Evolutionary conservation across 352 stramenopile genomes (phyloP), one percentile per base, ranked within the genome.

Genomic region (Bremia lactucae): DNA sequence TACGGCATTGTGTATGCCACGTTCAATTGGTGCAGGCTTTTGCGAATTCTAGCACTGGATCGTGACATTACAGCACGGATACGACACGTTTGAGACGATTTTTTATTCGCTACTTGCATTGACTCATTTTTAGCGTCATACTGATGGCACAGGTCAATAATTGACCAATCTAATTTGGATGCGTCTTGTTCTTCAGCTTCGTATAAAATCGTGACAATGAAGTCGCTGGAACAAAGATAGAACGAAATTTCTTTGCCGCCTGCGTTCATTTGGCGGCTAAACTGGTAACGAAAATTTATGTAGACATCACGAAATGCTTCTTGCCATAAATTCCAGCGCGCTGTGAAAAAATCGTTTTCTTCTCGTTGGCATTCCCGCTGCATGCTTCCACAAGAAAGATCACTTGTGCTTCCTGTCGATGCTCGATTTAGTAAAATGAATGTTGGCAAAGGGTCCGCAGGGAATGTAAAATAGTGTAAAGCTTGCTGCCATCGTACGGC

Each of bases 241-340:
- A 88, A 73, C 10, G 50, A 52, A 7, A 31, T 21, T 36, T 52
- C 56, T 10, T 18, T n/a, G 6, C 16, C 7, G 22, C 19, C 14
- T 18, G 26, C 3, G 29, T 1, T 15, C 35, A 23, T 18, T 22
- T 5, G n/a, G 10, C 16, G 22, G 24, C 23, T 31, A 25, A 16
- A n/a, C 9, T 55, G 42, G 4, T 37, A 54, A 4, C 71, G 76
- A 21, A 85, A 82, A 7, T 53, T 61, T 49, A 85, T 68, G 46
- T 89, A 89, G 15, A 72, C 56, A 25, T 84, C 58, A 16, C 65
- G 73, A 45, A 89, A 83, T 14, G 73, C 55, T 18, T 77, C 61
- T 39, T 87, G 73, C 76, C 76, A 89, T 3, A 63, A 62, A 10
- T 65, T 54, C 43, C 80, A 69, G 1, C 76, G 60, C 6, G 68